Evolutionary conservation across 163 green algal species (phyloP), one percentile per base, ranked within the genome.

Genomic region (Scenedesmus sp.): DNA sequence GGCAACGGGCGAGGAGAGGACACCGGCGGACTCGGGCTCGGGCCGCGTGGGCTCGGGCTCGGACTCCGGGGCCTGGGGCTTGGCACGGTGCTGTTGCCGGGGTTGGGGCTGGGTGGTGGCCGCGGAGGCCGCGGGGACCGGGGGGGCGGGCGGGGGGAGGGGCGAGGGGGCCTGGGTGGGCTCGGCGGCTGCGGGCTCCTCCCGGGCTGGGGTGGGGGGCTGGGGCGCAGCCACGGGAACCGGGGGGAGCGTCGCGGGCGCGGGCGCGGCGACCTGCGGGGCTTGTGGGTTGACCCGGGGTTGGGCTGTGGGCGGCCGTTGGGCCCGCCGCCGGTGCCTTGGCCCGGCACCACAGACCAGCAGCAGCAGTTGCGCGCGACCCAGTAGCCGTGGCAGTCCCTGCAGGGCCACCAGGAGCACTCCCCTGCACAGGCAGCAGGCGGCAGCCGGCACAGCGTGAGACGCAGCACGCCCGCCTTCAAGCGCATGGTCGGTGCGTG

Each of bases 381-480:
- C 40, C 24, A 46, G 40, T 46, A 46, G 18, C 18, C 40, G 42
- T 56, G 40, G 59, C 56, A 56, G 73, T 49, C 46, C 56, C 35
- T 82, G 61, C 76, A 68, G 65, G 59, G 61, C 61, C 61, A 89
- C 40, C 53, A 82, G 40, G 24, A 82, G 61, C 84, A 88, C 24
- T 56, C n/a, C 37, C 30, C 83, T 81, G 84, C 56, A 22, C 51
- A 37, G 49, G 40, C 33, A 59, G 20, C 42, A 42, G 37, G 13
- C 0, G 56, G 15, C 44, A 59, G 51, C 33, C 30, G 37, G 6
- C 35, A 87, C 0, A n/a, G 46, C 7, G 46, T 56, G 46, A 56
- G 46, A 56, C n/a, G n/a, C n/a, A n/a, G n/a, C n/a, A n/a, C n/a
- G n/a, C n/a, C n/a, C n/a, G n/a, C n/a, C 51, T 18, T 3, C 51